These are phyloP conservation scores for Fraxinus quadrangulata DNA, from an alignment of 257 asterid species.

Conservation along the genomic window DNA sequence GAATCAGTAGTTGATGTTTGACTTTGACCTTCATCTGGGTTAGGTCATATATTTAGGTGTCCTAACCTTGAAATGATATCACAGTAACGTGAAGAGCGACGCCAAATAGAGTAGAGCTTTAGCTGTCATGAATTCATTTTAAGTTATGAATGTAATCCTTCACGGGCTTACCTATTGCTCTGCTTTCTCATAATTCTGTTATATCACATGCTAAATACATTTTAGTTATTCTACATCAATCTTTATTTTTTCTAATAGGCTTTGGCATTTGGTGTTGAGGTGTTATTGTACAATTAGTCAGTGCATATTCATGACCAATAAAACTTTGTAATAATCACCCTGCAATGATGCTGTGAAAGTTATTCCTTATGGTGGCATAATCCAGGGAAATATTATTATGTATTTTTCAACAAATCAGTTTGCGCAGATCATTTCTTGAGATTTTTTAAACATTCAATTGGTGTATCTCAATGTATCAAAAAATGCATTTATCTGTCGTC, in stretches of 20 bases:
- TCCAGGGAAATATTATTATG: slow-evolving; percentile 4
- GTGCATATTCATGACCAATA: background rate
- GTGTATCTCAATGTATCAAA: background rate
- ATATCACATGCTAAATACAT: slow-evolving; percentile 8
- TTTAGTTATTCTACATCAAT: background rate
- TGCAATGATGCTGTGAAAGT: slow-evolving; percentile 2
- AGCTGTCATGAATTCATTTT: background rate
- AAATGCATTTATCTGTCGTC: background rate
- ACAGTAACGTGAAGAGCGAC: background rate
- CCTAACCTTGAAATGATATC: background rate
- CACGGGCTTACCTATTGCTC: slow-evolving; percentile 13
- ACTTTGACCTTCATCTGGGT: background rate
- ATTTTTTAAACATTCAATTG: background rate
- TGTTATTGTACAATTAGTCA: slow-evolving; percentile 7
- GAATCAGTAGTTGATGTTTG: background rate
- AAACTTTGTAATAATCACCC: slow-evolving; percentile 2
- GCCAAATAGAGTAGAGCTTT: background rate
- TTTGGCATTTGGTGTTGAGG: slow-evolving; percentile 16
- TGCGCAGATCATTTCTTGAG: background rate
- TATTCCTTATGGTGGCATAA: background rate
- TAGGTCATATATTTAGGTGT: background rate
- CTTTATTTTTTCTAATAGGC: background rate
- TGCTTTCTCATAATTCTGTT: background rate
- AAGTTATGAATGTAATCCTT: slow-evolving; percentile 10
- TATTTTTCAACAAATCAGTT: background rate